These are phyloP conservation scores for Fusarium penzigii DNA, from an alignment of 2,329 filamentous ascomycete species.

Conservation along the genomic window DNA sequence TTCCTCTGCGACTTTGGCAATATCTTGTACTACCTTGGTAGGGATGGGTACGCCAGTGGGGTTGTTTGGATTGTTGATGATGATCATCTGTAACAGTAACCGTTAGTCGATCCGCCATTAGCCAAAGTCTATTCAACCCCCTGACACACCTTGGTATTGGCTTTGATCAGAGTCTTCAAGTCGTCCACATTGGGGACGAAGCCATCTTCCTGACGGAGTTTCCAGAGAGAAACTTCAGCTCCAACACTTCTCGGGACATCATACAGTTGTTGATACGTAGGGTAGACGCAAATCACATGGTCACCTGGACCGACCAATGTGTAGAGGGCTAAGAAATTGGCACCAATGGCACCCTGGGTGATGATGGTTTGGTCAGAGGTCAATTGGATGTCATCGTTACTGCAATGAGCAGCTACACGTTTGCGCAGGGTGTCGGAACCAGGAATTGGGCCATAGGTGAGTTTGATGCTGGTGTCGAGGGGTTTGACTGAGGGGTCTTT, in stretches of 20 bases:
- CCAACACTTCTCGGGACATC: constrained; percentile 72
- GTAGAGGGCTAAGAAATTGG: constrained; percentile 82
- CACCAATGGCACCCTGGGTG: constrained; percentile 77
- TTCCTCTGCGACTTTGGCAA: constrained; percentile 64
- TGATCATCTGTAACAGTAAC: constrained; percentile 40
- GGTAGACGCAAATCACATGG: constrained; percentile 84
- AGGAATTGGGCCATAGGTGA: constrained; percentile 74
- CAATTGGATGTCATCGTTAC: constrained; percentile 51
- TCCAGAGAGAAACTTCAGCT: constrained; percentile 77
- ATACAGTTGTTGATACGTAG: constrained; percentile 85
- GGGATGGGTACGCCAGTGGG: constrained; percentile 74
- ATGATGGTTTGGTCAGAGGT: constrained; percentile 67
- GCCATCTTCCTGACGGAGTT: constrained; percentile 61
- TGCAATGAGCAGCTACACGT: constrained; percentile 67
- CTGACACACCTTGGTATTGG: constrained; percentile 65
- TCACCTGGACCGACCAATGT: constrained; percentile 71
- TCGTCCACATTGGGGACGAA: constrained; percentile 70
- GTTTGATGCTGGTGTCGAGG: constrained; percentile 52
- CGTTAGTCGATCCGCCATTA: constrained; percentile 6
- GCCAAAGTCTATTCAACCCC: neutral
- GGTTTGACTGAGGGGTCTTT: constrained; percentile 50
- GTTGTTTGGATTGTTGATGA: constrained; percentile 75
- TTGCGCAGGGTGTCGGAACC: constrained; percentile 65
- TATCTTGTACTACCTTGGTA: constrained; percentile 56
- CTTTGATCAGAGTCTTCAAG: constrained; percentile 63